Evolutionary conservation across 1,284 basidiomycete genomes (phyloP).

Genomic region (Malassezia slooffiae): DNA sequence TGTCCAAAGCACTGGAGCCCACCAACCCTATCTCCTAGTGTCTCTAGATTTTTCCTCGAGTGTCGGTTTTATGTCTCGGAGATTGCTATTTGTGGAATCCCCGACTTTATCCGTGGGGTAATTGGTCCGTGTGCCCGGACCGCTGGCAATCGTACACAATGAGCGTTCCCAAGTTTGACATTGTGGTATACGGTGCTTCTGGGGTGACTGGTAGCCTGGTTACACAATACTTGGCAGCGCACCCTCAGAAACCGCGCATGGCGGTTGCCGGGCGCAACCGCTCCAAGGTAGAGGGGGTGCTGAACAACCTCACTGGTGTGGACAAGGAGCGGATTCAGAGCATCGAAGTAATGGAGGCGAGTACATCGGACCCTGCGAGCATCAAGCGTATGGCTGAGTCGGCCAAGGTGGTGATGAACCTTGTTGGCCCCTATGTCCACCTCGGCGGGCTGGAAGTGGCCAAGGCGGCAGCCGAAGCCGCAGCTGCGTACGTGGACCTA

Average conservation of each 20-base stretch:
- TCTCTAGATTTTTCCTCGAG: too few relatives aligned
- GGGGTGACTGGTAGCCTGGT: slow-evolving; percentile 32
- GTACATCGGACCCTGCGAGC: slow-evolving; percentile 17
- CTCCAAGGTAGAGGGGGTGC: slow-evolving; percentile 19
- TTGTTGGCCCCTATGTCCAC: slow-evolving; percentile 29
- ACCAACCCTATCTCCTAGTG: too few relatives aligned
- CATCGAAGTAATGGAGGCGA: slow-evolving; percentile 25
- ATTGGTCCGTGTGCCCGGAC: too few relatives aligned
- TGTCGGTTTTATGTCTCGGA: too few relatives aligned
- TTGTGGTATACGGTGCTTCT: slow-evolving; percentile 2
- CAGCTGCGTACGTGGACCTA: slow-evolving; percentile 59
- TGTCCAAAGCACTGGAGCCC: background rate
- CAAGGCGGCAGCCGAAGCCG: slow-evolving; percentile 53
- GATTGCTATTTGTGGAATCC: too few relatives aligned
- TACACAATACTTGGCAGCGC: slow-evolving; percentile 25
- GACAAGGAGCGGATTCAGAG: slow-evolving; percentile 11
- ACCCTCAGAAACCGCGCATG: slow-evolving; percentile 21
- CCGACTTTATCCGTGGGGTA: too few relatives aligned
- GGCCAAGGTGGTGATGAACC: slow-evolving; percentile 25
- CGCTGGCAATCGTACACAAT: background rate
- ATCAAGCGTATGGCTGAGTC: slow-evolving; percentile 20
- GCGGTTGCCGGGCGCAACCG: slow-evolving; percentile 35
- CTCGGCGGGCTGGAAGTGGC: slow-evolving; percentile 34
- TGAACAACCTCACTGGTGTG: slow-evolving; percentile 13
- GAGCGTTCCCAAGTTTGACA: background rate